Evolutionary conservation across 2,329 filamentous ascomycete species (phyloP).

Genomic region (Plenodomus tracheiphilus): DNA sequence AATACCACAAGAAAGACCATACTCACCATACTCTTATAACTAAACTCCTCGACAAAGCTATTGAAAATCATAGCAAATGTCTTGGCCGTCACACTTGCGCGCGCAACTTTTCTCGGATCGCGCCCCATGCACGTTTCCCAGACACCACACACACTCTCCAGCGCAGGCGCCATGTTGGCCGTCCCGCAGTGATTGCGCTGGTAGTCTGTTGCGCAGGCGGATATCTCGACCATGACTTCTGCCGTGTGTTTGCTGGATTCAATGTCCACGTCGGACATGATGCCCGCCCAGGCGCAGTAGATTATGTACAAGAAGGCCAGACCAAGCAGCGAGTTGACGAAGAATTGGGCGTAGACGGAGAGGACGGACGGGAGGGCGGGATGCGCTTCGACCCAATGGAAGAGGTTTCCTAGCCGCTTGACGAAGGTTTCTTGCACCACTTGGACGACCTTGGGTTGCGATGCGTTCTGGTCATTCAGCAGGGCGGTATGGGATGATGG

Average conservation of each 20-base stretch:
- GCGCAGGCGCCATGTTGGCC: slow-evolving; percentile 68
- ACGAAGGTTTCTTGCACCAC: slow-evolving; percentile 25
- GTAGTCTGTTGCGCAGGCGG: slow-evolving; percentile 73
- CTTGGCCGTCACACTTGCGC: slow-evolving; percentile 79
- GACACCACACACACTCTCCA: slow-evolving; percentile 72
- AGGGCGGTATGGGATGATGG: slow-evolving; percentile 1
- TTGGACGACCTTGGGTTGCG: slow-evolving; percentile 3
- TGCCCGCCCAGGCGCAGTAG: slow-evolving; percentile 69
- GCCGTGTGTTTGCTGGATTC: slow-evolving; percentile 70
- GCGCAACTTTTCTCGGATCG: slow-evolving; percentile 76
- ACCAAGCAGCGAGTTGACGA: slow-evolving; percentile 67
- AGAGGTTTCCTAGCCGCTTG: slow-evolving; percentile 52
- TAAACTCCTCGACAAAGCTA: slow-evolving; percentile 87
- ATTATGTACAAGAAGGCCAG: slow-evolving; percentile 65
- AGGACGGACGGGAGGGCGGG: slow-evolving; percentile 68
- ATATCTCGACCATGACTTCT: slow-evolving; percentile 72
- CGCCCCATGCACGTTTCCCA: slow-evolving; percentile 90
- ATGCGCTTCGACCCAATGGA: slow-evolving; percentile 66
- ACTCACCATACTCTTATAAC: slow-evolving; percentile 74
- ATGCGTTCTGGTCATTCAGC: neutral
- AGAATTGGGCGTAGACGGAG: slow-evolving; percentile 67
- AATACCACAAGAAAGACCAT: slow-evolving; percentile 6
- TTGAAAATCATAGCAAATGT: slow-evolving; percentile 94
- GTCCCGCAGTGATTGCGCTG: slow-evolving; percentile 73
- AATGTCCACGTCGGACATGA: slow-evolving; percentile 74